These are phyloP conservation scores for Cystobasidium ongulense DNA, from an alignment of 768 basidiomycete species.

Conservation along the genomic window DNA sequence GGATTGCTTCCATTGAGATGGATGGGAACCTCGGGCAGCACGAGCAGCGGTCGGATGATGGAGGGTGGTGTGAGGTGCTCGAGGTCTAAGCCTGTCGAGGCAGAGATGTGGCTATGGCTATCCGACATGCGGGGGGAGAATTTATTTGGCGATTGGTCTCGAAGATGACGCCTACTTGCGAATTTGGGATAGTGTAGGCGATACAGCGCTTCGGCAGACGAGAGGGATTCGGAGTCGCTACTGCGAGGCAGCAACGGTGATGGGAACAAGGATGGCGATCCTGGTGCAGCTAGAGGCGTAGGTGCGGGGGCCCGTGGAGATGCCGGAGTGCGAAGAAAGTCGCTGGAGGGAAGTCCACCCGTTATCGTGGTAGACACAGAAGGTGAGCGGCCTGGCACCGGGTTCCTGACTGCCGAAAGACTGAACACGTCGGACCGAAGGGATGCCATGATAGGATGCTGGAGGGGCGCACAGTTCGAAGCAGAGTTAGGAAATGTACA, in stretches of 20 bases:
- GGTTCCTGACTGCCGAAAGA: neutral
- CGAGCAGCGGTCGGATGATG: neutral
- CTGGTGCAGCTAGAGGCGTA: neutral
- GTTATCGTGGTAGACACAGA: too few species aligned
- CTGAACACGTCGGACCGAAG: neutral
- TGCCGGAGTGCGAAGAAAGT: too few species aligned
- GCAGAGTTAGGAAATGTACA: too few species aligned
- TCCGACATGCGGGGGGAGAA: neutral
- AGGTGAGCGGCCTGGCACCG: neutral
- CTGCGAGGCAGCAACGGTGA: neutral
- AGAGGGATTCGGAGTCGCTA: too few species aligned
- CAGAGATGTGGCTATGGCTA: too few species aligned
- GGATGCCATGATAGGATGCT: neutral
- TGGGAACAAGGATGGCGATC: neutral
- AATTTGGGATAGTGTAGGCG: conserved; percentile 25
- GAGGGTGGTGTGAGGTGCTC: conserved; percentile 19
- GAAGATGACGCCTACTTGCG: neutral
- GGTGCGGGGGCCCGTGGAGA: too few species aligned
- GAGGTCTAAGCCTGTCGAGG: conserved; percentile 2
- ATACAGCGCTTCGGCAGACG: conserved; percentile 7
- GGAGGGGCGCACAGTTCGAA: neutral
- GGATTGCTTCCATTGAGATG: neutral
- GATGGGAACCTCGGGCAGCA: neutral
- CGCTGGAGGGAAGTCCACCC: too few species aligned
- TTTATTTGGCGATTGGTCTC: neutral